Base-by-base conservation (phyloP, 106 monocot species). In the Phalaenopsis equestris region DNA sequence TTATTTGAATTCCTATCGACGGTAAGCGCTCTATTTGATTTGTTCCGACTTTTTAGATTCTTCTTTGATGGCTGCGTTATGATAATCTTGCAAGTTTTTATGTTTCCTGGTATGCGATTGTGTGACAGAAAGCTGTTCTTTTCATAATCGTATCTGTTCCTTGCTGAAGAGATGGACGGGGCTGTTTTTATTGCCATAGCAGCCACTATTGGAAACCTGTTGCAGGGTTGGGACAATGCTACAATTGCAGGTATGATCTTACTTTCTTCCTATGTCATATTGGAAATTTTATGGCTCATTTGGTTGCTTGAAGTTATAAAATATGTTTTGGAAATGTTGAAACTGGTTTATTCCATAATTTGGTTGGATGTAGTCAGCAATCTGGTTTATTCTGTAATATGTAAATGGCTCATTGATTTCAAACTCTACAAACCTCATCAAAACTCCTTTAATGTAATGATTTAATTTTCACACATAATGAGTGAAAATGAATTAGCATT, bases 151-250 rank as follows among this genome's bases (percentile, higher is more conserved):
- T 37, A 70, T 38, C 70, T 38, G 36, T 38, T 38, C 10, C n/a
- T 65, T 23, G 36, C 61, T 68, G 15, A 57, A 82, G 75, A 79
- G 58, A 85, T 80, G 82, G 68, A 75, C 30, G 90, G 90, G 80
- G 86, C 86, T 56, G 90, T 91, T 48, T 75, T 88, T 36, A 86
- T 91, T 52, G 88, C 90, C 36, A 88, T 88, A 77, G 86, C 84
- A 11, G 90, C 90, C 36, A 80, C 90, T n/a, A 91, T 91, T n/a
- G 88, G 90, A 36, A 91, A 88, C 78, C 79, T 91, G 73, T 72
- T 91, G 78, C 90, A 91, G 72, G 90, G 90, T 45, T 91, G 90
- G 90, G 90, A 91, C 75, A 91, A 91, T 84, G 90, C 90, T 16
- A 88, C 90, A 30, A 91, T 91, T 78, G 90, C 90, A 74, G 90